Percentiles rank a stretch among this genome's conserved stretches.
Evolutionary conservation across 352 stramenopile genomes (phyloP).

Genomic region (Phytophthora aleatoria): DNA sequence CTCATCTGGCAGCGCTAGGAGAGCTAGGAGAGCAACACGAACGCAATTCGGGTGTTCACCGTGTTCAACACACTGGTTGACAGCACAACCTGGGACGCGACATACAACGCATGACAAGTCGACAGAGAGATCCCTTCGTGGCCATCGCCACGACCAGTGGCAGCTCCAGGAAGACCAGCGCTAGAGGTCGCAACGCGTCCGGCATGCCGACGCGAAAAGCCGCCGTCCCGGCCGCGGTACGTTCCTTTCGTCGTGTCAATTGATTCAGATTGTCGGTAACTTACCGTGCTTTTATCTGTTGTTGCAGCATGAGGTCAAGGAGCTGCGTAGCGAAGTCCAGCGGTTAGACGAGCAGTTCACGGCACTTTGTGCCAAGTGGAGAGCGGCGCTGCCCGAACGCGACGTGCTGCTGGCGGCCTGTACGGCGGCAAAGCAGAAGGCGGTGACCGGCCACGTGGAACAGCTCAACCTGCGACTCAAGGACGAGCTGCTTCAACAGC

Average conservation of each 20-base stretch:
- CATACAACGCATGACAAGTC: conserved; percentile 13
- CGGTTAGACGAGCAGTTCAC: conserved; percentile 41
- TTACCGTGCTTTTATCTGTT: conserved; percentile 8
- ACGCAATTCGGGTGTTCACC: conserved; percentile 3
- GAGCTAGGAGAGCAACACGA: not conserved
- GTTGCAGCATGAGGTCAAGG: conserved; percentile 54
- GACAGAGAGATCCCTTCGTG: conserved; percentile 19
- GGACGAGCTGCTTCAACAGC: conserved; percentile 54
- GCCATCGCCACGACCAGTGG: conserved; percentile 8
- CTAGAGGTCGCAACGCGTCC: conserved; percentile 11
- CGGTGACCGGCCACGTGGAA: conserved; percentile 50
- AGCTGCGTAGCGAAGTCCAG: conserved; percentile 45
- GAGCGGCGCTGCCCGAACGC: conserved; percentile 36
- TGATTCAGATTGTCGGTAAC: not conserved
- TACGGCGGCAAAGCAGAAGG: conserved; percentile 55
- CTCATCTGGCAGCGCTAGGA: not conserved
- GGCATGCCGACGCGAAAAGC: conserved; percentile 25
- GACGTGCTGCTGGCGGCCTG: conserved; percentile 48
- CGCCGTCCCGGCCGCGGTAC: conserved; percentile 32
- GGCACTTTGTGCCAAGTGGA: conserved; percentile 50
- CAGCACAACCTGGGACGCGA: not conserved
- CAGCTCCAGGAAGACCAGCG: conserved; percentile 6
- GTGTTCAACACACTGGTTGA: conserved; percentile 2
- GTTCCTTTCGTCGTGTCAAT: not conserved
- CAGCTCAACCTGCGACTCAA: conserved; percentile 53